A percentile compares a stretch with the other conserved stretches of the same genome.
Evolutionary conservation across 441 rosid species (phyloP).

Genomic region (Rhodomyrtus psidioides): DNA sequence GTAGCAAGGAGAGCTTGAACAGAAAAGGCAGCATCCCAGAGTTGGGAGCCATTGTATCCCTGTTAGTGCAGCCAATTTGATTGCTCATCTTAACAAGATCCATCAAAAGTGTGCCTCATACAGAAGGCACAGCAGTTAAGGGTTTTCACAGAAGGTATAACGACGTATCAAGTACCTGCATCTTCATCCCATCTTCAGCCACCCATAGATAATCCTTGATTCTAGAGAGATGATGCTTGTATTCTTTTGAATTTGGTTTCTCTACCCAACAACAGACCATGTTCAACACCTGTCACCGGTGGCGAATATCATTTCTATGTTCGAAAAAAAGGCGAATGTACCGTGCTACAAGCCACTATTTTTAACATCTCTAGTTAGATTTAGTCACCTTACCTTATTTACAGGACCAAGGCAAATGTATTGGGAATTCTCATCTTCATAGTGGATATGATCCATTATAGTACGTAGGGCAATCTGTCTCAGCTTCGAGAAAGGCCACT

Average conservation of each 20-base stretch:
- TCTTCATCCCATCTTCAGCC: conserved; percentile 16
- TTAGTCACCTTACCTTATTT: not conserved
- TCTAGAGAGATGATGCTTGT: conserved; percentile 3
- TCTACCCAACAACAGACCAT: conserved; percentile 7
- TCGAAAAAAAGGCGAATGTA: not conserved
- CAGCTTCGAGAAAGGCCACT: not conserved
- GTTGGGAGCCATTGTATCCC: conserved; percentile 61
- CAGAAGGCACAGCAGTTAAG: not conserved
- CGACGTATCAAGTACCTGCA: not conserved
- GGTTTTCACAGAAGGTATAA: not conserved
- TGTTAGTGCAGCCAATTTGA: not conserved
- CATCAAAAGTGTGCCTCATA: not conserved
- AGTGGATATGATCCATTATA: conserved; percentile 5
- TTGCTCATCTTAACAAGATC: too few species aligned
- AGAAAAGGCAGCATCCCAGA: conserved; percentile 53
- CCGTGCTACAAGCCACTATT: not conserved
- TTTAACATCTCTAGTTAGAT: not conserved
- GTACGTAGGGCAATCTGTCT: conserved; percentile 2
- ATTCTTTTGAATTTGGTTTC: not conserved
- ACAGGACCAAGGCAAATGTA: conserved; percentile 10
- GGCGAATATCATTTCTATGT: too few species aligned
- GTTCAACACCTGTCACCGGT: not conserved
- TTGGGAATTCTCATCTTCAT: conserved; percentile 4
- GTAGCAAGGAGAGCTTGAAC: conserved; percentile 54
- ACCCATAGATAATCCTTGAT: conserved; percentile 8